Evolutionary conservation across 2,329 filamentous ascomycete genomes (phyloP).

Genomic region (Hypoxylon rubiginosum): DNA sequence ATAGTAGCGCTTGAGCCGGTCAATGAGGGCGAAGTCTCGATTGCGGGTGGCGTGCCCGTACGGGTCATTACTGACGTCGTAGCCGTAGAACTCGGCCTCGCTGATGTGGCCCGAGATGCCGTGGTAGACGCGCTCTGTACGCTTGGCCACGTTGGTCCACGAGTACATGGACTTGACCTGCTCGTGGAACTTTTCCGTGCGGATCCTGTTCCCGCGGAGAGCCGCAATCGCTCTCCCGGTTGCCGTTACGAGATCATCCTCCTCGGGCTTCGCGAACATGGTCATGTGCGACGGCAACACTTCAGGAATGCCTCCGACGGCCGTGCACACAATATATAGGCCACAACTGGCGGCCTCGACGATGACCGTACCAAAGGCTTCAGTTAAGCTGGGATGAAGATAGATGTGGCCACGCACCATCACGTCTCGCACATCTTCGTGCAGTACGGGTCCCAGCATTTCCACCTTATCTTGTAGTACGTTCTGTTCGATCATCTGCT

Average conservation of each 20-base stretch:
- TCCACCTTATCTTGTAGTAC: slow-evolving; percentile 94
- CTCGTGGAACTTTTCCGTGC: slow-evolving; percentile 94
- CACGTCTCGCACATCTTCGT: slow-evolving; percentile 96
- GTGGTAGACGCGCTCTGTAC: slow-evolving; percentile 95
- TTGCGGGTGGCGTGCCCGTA: slow-evolving; percentile 79
- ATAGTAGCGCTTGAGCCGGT: slow-evolving; percentile 95
- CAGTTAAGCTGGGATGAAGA: slow-evolving; percentile 92
- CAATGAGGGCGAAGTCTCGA: slow-evolving; percentile 90
- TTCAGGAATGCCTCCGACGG: slow-evolving; percentile 96
- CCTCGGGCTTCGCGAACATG: slow-evolving; percentile 94
- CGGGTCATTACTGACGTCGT: slow-evolving; percentile 72
- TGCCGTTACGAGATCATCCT: slow-evolving; percentile 91
- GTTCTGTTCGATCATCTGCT: slow-evolving; percentile 97
- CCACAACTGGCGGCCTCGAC: slow-evolving; percentile 97
- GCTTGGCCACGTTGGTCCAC: slow-evolving; percentile 94
- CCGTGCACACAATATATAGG: slow-evolving; percentile 95
- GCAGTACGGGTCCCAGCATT: slow-evolving; percentile 90
- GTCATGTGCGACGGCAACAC: slow-evolving; percentile 98
- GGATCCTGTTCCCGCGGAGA: slow-evolving; percentile 85
- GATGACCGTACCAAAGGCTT: slow-evolving; percentile 97
- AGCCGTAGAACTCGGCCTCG: slow-evolving; percentile 90
- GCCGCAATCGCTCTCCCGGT: slow-evolving; percentile 91
- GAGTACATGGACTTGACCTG: slow-evolving; percentile 99
- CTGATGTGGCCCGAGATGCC: slow-evolving; percentile 89
- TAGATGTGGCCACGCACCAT: slow-evolving; percentile 99